These are phyloP conservation scores for Leccinum rimulosum DNA, from an alignment of 768 basidiomycete species.

Conservation along the genomic window DNA sequence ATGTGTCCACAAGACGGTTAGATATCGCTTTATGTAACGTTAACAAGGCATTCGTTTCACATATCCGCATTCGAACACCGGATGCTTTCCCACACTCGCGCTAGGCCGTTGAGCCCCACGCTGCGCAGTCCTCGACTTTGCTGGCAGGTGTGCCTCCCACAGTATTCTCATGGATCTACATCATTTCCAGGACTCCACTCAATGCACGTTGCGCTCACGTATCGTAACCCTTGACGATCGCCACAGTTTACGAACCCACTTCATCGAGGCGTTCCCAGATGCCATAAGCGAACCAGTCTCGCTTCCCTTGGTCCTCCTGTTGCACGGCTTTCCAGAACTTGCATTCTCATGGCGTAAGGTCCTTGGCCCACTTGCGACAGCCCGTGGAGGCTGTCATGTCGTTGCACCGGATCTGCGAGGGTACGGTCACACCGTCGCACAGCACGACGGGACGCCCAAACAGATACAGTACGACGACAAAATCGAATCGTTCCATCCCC, in stretches of 20 bases:
- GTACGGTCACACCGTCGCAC: constrained; percentile 43
- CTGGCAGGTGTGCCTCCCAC: neutral
- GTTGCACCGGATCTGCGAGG: constrained; percentile 64
- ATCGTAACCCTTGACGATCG: constrained; percentile 45
- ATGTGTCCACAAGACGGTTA: neutral
- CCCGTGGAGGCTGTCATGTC: constrained; percentile 49
- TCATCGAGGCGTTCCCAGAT: constrained; percentile 46
- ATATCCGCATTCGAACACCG: neutral
- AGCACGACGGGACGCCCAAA: constrained; percentile 8
- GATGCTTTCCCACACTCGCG: neutral
- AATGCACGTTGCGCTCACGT: constrained; percentile 37
- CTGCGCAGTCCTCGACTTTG: neutral
- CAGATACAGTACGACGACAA: constrained; percentile 46
- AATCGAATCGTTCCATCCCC: constrained; percentile 45
- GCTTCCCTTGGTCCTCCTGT: constrained; percentile 50
- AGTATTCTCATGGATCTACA: constrained; percentile 16
- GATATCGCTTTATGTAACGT: neutral
- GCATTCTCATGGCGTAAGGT: constrained; percentile 66
- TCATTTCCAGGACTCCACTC: constrained; percentile 5
- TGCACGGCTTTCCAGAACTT: constrained; percentile 69
- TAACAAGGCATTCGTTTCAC: constrained; percentile 3
- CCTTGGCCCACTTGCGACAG: constrained; percentile 45
- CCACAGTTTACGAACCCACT: constrained; percentile 38
- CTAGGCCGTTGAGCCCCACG: neutral
- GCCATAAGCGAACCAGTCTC: constrained; percentile 16